Base-by-base conservation (phyloP, 495 filamentous ascomycete species). In the Parmelia sp. region DNA sequence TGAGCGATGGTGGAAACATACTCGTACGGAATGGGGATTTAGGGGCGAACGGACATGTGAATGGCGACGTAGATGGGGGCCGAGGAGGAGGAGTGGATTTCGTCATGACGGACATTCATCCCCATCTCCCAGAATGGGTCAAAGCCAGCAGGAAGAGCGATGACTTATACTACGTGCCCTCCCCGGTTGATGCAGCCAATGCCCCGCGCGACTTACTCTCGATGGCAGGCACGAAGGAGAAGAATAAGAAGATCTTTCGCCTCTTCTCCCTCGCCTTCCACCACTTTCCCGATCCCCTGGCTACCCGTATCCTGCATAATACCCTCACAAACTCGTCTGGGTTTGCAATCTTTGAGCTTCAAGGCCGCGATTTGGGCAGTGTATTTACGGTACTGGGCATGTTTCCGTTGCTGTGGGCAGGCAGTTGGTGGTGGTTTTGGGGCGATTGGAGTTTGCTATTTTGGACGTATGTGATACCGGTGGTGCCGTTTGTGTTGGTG, bases 231-330 rank as follows among this genome's bases (percentile, higher is more conserved):
- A 45, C 63, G 23, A 23, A 29, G 19, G 39, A 42, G 14, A 45
- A 27, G 10, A 47, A 60, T 7, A 71, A 69, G 64, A 74, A 71
- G 65, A 73, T 72, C 44, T 88, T 90, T 72, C 77, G 86, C 4
- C 73, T 90, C 33, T 91, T 87, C 73, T 89, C 84, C 68, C 77
- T 92, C 15, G 83, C 87, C 8, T 92, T 90, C 71, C 89, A 92
- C 69, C 89, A 92, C 74, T 90, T 92, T 67, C 80, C 84, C 61
- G 84, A 92, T 67, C 72, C 72, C 21, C 67, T 83, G 33, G 89
- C 88, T 9, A 68, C 66, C 37, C 73, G 73, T 4, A 84, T 90
- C 17, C 71, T 92, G 45, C 73, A 76, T 45, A 86, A 86, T 68
- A 86, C 87, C 0, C 69, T 90, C 3, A 75, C 84, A 65, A 86